Evolutionary conservation across 2,329 filamentous ascomycete species (phyloP).

Genomic region (Monosporascus ibericus): DNA sequence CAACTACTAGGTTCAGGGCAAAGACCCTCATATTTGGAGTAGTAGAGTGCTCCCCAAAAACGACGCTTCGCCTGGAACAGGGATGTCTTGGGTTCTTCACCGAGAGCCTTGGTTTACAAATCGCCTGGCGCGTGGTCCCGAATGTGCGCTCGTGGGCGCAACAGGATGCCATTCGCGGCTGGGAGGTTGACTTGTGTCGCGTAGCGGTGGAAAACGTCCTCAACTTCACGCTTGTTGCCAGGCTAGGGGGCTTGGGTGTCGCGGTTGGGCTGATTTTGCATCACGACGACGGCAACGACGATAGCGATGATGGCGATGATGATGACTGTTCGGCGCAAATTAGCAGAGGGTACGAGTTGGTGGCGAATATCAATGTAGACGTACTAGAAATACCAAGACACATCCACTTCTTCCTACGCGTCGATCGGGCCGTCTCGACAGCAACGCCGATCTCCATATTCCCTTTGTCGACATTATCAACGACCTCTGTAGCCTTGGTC

Average conservation of each 20-base stretch:
- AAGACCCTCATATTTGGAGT: neutral
- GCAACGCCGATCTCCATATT: constrained; percentile 80
- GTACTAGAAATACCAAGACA: constrained; percentile 70
- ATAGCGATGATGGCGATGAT: constrained; percentile 49
- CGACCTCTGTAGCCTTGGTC: constrained; percentile 78
- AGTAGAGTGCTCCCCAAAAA: neutral
- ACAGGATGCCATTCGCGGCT: too few species aligned
- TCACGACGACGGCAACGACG: constrained; percentile 32
- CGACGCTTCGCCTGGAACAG: too few species aligned
- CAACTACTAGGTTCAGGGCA: neutral
- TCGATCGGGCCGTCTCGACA: constrained; percentile 72
- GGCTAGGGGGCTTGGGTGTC: neutral
- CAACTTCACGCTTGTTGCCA: neutral
- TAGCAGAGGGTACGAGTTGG: constrained; percentile 11
- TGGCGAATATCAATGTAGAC: constrained; percentile 16
- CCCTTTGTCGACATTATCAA: constrained; percentile 76
- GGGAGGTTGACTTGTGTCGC: too few species aligned
- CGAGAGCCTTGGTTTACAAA: too few species aligned
- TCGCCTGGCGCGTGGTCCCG: too few species aligned
- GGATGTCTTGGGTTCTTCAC: too few species aligned
- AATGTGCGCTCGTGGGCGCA: too few species aligned
- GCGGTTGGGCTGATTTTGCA: neutral
- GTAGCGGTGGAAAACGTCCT: neutral
- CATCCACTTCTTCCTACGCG: constrained; percentile 94
- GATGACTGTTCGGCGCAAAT: constrained; percentile 33